These are phyloP conservation scores for Penicillium cosmopolitanum DNA, from an alignment of 495 filamentous ascomycete species.

Conservation along the genomic window DNA sequence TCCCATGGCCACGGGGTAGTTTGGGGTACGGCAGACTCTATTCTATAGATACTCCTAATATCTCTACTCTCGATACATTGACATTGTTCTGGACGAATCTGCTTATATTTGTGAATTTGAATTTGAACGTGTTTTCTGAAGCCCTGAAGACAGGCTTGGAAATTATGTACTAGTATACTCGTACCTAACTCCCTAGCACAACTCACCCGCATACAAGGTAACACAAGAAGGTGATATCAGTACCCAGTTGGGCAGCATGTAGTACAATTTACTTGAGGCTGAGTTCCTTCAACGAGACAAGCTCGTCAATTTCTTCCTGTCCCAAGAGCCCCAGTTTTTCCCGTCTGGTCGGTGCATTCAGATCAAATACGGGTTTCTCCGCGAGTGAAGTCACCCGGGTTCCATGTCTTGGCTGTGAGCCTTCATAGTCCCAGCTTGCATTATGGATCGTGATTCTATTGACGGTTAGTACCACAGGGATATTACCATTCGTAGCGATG, in stretches of 20 bases:
- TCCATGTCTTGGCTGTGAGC: slow-evolving; percentile 63
- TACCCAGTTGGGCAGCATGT: background rate
- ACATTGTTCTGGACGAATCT: no score
- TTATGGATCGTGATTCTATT: slow-evolving; percentile 68
- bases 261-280: background rate
- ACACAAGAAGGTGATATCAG: no score
- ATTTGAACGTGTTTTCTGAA: no score
- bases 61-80: no score
- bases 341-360: slow-evolving; percentile 58
- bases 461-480: background rate
- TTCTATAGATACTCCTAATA: no score
- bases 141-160: no score
- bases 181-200: no score
- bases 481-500: background rate
- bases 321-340: slow-evolving; percentile 58
- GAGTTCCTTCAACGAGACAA: slow-evolving; percentile 1
- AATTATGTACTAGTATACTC: no score
- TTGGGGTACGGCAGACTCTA: no score
- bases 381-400: slow-evolving; percentile 68
- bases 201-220: no score
- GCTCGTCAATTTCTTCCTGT: slow-evolving; percentile 27
- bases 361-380: slow-evolving; percentile 67
- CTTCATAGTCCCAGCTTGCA: slow-evolving; percentile 69
- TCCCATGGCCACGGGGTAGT: background rate
- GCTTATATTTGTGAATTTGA: no score